Evolutionary conservation across 306 rosid genomes (phyloP).

Genomic region (Ammopiptanthus mongolicus): DNA sequence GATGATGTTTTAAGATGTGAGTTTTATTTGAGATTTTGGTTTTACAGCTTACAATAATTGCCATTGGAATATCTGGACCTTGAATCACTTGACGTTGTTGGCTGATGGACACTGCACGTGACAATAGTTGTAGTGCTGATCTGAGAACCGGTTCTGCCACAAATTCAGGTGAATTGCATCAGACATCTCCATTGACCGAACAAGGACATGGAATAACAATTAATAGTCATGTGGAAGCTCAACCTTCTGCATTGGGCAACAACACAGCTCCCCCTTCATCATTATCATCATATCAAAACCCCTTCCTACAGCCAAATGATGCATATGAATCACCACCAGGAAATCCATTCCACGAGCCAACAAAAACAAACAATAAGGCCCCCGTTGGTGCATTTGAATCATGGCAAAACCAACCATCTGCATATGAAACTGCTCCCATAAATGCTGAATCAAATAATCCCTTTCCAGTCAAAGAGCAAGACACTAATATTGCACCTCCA

Average conservation of each 20-base stretch:
- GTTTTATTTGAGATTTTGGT: background rate
- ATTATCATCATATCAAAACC: slow-evolving; percentile 26
- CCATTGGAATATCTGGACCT: slow-evolving; percentile 10
- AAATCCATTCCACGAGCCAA: background rate
- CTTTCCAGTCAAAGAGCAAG: background rate
- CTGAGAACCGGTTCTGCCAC: background rate
- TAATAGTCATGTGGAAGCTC: background rate
- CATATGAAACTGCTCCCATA: background rate
- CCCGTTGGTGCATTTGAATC: background rate
- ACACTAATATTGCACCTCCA: background rate
- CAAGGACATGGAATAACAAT: slow-evolving; percentile 10
- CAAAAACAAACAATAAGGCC: background rate
- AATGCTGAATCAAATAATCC: background rate
- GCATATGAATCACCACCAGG: background rate
- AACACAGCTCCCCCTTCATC: background rate
- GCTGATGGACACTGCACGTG: slow-evolving; percentile 29
- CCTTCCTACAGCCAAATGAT: background rate
- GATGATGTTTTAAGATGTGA: background rate
- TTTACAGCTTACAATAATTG: background rate
- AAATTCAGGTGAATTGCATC: background rate
- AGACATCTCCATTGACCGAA: background rate
- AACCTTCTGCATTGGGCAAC: background rate
- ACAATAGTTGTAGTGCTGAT: background rate
- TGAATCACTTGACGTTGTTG: slow-evolving; percentile 4
- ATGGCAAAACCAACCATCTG: background rate